phyloP scores from a whole-genome alignment of 495 filamentous ascomycete genomes.

The Filosporella fistucella region DNA sequence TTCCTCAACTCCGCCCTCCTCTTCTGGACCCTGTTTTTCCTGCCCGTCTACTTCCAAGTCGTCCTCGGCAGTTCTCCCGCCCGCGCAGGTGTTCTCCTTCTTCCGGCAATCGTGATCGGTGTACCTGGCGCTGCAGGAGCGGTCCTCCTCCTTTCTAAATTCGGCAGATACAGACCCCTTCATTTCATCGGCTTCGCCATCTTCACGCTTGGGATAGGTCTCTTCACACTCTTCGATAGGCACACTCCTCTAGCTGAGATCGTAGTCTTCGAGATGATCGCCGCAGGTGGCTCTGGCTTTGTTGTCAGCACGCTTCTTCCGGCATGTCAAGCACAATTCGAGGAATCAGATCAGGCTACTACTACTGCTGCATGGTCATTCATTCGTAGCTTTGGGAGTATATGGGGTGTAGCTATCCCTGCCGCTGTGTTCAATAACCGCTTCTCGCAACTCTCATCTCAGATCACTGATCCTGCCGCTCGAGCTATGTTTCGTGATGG shows the following conservation, averaged over 20 bases:
- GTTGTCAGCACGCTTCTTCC: slow-evolving; percentile 7
- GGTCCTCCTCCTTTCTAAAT: slow-evolving; percentile 68
- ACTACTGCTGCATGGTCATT: slow-evolving; percentile 42
- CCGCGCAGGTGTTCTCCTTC: slow-evolving; percentile 64
- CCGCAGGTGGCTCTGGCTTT: slow-evolving; percentile 59
- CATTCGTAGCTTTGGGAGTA: slow-evolving; percentile 38
- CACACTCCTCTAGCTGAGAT: slow-evolving; percentile 38
- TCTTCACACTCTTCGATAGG: slow-evolving; percentile 32
- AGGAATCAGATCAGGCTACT: slow-evolving; percentile 29
- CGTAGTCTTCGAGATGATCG: slow-evolving; percentile 64
- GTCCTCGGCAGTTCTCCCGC: slow-evolving; percentile 69
- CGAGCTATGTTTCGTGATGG: slow-evolving; percentile 1
- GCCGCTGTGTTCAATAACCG: slow-evolving; percentile 44
- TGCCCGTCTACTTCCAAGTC: slow-evolving; percentile 76
- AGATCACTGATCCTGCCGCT: slow-evolving; percentile 20
- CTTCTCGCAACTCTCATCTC: slow-evolving; percentile 18
- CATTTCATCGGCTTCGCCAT: slow-evolving; percentile 51
- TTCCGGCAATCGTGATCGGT: slow-evolving; percentile 65
- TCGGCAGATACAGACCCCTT: slow-evolving; percentile 44
- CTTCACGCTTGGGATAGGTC: slow-evolving; percentile 59
- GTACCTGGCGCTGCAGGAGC: slow-evolving; percentile 55
- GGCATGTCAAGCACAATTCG: slow-evolving; percentile 3
- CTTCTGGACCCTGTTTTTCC: slow-evolving; percentile 65
- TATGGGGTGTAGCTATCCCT: slow-evolving; percentile 49
- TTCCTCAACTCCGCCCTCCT: slow-evolving; percentile 66